Evolutionary conservation across 2,329 filamentous ascomycete species (phyloP), one percentile per base, ranked within the genome.

Genomic region (Trichoderma arundinaceum): DNA sequence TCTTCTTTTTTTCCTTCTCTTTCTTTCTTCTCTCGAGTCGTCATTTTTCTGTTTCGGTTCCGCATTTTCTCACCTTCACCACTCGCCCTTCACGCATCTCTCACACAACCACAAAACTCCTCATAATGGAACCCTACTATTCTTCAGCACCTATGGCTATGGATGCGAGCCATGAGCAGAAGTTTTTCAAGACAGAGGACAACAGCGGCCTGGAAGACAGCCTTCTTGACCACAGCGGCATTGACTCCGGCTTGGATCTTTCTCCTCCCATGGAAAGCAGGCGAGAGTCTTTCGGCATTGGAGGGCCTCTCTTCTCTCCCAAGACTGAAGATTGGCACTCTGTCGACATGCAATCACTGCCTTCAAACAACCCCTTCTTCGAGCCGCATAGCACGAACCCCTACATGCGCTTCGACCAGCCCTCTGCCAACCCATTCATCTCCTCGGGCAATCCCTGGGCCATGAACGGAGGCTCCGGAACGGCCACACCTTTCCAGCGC

Each of bases 401-500:
- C 39, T 88, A 88, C 80, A 84, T 89, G 79, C 86, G 87, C 67
- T 81, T 89, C 69, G 84, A 86, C 65, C 81, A 84, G 68, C 75
- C 76, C 64, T 83, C 86, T 69, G 74, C 75, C 54, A 76, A 77
- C 46, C 72, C 74, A 54, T 82, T 81, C 63, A 76, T 72, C 58
- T 74, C 77, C 61, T 77, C 79, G 43, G 74, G 73, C 52, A 79
- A 78, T 69, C 74, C 81, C 68, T 94, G 91, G 90, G 81, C 87
- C 57, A 83, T 89, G 75, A 84, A 87, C 71, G 84, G 84, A 58
- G 82, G 81, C 71, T 91, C 90, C 32, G 90, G 88, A 60, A 86
- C 91, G 68, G 90, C 88, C 76, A 94, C 92, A 7, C 90, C 91
- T 15, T 87, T 92, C 68, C 88, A 87, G 68, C 82, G 87, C 61